These are phyloP conservation scores for Asterella californica DNA, from an alignment of 225 moss, liverwort and hornwort species.

Conservation along the genomic window DNA sequence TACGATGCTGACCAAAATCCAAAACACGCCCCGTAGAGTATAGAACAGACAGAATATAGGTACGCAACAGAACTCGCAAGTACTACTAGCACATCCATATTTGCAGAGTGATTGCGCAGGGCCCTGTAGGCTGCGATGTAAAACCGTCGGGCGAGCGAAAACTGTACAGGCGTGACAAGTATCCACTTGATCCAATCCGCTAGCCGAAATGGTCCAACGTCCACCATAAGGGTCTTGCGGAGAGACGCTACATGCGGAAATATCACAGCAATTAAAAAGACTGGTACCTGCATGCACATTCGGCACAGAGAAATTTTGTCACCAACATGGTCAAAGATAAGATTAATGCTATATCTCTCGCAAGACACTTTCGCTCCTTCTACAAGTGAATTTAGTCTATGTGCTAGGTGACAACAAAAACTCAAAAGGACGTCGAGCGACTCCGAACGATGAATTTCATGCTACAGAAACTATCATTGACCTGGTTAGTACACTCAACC, in stretches of 20 bases:
- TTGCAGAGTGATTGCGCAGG: conserved; percentile 64
- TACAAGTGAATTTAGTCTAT: neutral
- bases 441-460: too few relatives aligned
- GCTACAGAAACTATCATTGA: too few relatives aligned
- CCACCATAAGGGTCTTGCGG: conserved; percentile 44
- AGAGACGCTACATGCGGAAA: conserved; percentile 61
- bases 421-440: too few relatives aligned
- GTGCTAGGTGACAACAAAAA: too few relatives aligned
- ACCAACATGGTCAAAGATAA: neutral
- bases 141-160: conserved; percentile 64
- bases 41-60: conserved; percentile 70
- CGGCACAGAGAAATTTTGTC: neutral
- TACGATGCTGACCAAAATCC: conserved; percentile 61
- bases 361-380: neutral
- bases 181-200: conserved; percentile 88
- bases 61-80: conserved; percentile 82
- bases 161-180: conserved; percentile 88
- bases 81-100: conserved; percentile 92
- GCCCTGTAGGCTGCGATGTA: conserved; percentile 87
- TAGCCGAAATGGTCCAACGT: conserved; percentile 64
- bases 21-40: conserved; percentile 61
- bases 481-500: too few relatives aligned
- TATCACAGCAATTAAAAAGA: conserved; percentile 65
- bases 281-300: conserved; percentile 50
- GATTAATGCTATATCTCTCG: neutral